Conservation (phyloP, 2,329 filamentous ascomycete species). For the Tolypocladium pustulatum region DNA sequence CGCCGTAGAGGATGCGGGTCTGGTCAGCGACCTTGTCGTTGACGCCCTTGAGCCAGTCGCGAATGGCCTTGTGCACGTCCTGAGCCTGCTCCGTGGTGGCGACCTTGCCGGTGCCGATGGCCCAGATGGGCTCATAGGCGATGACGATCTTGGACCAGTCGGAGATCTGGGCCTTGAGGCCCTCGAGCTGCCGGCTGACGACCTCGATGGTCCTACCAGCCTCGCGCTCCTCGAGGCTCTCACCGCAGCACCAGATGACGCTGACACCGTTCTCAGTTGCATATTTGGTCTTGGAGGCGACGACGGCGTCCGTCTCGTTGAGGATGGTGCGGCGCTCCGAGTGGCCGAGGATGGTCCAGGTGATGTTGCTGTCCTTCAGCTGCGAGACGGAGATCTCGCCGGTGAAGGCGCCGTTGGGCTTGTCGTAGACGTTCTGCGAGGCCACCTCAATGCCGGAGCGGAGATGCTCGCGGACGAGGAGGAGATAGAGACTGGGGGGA, state of each 20-base stretch:
- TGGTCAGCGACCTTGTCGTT: constrained; percentile 65
- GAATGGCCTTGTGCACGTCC: constrained; percentile 87
- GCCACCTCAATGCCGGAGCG: constrained; percentile 72
- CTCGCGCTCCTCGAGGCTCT: constrained; percentile 90
- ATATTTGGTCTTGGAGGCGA: constrained; percentile 90
- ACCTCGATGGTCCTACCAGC: constrained; percentile 74
- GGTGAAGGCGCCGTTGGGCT: constrained; percentile 93
- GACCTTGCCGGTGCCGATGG: constrained; percentile 86
- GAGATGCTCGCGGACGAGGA: constrained; percentile 71
- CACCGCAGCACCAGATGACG: constrained; percentile 96
- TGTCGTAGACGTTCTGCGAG: constrained; percentile 95
- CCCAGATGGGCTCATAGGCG: constrained; percentile 99
- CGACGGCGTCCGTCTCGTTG: constrained; percentile 72
- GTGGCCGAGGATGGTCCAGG: constrained; percentile 89
- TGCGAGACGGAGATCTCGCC: constrained; percentile 91
- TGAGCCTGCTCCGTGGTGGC: constrained; percentile 83
- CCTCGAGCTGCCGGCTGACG: constrained; percentile 74
- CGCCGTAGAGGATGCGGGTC: constrained; percentile 92
- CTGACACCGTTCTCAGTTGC: constrained; percentile 76
- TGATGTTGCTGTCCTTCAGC: constrained; percentile 78
- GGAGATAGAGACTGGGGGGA: constrained; percentile 83
- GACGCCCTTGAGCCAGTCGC: constrained; percentile 77
- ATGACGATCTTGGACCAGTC: constrained; percentile 95
- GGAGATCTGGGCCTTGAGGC: constrained; percentile 63
- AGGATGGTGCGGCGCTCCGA: constrained; percentile 89